Conservation (phyloP, 1,139 yeast genomes). For the Pichia sp. region DNA sequence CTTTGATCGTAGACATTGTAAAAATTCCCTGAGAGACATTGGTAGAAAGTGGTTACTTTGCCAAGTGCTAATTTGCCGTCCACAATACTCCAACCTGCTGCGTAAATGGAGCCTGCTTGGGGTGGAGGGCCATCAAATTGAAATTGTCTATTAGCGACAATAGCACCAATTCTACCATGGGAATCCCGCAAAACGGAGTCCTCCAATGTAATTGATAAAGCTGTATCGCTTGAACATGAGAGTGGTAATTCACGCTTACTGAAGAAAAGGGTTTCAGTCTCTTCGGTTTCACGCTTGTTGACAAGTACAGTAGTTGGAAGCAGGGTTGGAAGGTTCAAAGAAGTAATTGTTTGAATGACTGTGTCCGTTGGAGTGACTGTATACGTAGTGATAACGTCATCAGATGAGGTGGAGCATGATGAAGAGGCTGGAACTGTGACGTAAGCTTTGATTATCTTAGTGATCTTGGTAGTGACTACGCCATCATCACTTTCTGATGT, state of each 20-base stretch:
- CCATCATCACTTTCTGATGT: not conserved
- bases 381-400: conserved; percentile 33
- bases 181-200: conserved; percentile 51
- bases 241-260: conserved; percentile 20
- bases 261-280: conserved; percentile 24
- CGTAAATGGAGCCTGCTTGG: conserved; percentile 80
- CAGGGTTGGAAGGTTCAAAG: conserved; percentile 23
- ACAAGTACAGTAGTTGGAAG: conserved; percentile 28
- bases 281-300: conserved; percentile 16
- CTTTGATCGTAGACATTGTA: conserved; percentile 71
- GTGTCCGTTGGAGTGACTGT: conserved; percentile 37
- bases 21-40: conserved; percentile 71
- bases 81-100: conserved; percentile 73
- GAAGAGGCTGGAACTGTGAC: conserved; percentile 7
- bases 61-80: conserved; percentile 69
- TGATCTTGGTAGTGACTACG: conserved; percentile 3
- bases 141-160: conserved; percentile 79
- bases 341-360: conserved; percentile 27
- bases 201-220: conserved; percentile 49
- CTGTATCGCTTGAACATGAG: conserved; percentile 43
- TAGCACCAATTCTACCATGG: conserved; percentile 66
- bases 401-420: conserved; percentile 26
- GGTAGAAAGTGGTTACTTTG: conserved; percentile 54
- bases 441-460: conserved; percentile 6
- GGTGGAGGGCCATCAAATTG: conserved; percentile 89